These are phyloP conservation scores for Clarireedia homoeocarpa DNA, from an alignment of 2,329 filamentous ascomycete species.

Conservation along the genomic window DNA sequence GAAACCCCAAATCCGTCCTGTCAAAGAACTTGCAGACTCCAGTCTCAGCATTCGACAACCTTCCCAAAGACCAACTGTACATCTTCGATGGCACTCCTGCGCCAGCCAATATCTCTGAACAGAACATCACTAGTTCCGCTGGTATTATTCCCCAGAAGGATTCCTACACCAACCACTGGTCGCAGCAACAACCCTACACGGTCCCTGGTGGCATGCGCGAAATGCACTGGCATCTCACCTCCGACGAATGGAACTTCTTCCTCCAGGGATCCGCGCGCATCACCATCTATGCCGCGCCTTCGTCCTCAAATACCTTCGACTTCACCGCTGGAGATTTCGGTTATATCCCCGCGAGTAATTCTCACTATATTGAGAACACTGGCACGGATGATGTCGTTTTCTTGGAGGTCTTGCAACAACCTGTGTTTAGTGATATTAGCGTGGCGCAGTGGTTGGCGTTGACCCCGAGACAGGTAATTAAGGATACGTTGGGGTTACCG, in stretches of 20 bases:
- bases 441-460: conserved; percentile 52
- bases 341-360: conserved; percentile 46
- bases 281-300: conserved; percentile 5
- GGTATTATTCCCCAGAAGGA: conserved; percentile 29
- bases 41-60: conserved; percentile 38
- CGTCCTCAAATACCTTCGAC: conserved; percentile 41
- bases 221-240: conserved; percentile 51
- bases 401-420: conserved; percentile 50
- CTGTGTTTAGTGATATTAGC: conserved; percentile 37
- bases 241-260: conserved; percentile 3
- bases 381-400: conserved; percentile 49
- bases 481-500: conserved; percentile 29
- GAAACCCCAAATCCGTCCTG: conserved; percentile 37
- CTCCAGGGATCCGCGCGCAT: conserved; percentile 6
- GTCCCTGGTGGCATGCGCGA: conserved; percentile 55
- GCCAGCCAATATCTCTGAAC: conserved; percentile 36
- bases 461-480: conserved; percentile 18
- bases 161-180: conserved; percentile 44
- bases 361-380: conserved; percentile 56
- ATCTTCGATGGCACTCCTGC: conserved; percentile 45
- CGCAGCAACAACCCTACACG: conserved; percentile 34
- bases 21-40: conserved; percentile 46
- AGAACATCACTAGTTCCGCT: conserved; percentile 38
- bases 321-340: conserved; percentile 40
- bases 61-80: conserved; percentile 41